Base-by-base conservation (phyloP, 805 yeast genomes). In the Saccharomycopsis guyanensis region DNA sequence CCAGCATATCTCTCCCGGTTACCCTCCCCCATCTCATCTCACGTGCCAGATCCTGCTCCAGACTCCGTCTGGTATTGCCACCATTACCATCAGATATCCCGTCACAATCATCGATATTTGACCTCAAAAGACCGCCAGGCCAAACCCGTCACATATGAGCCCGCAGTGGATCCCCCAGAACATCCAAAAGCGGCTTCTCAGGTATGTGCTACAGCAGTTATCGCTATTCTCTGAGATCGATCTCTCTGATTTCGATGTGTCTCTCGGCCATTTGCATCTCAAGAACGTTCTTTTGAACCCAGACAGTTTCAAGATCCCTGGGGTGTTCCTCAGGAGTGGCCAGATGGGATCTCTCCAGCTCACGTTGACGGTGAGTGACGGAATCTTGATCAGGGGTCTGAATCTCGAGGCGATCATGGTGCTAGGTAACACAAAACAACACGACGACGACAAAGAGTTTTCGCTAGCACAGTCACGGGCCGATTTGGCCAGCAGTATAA, bases 181-280 rank as follows among this genome's bases (percentile, higher is more conserved):
- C 62, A 70, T 89, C 36, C 96, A 88, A 57, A 83, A 85, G 64
- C 70, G 95, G 55, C 73, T 88, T 33, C 73, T 89, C 37, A 76
- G 84, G 37, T 87, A 86, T 61, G 76, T 88, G 3, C 72, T 89
- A 22, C 86, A 84, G 59, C 91, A 86, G 62, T 74, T 88, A 38
- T 78, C 89, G 13, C 65, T 89, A 36, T 86, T 89, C 57, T 83
- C 95, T 1, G 84, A 82, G 54, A 74, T 88, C 19, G 94, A 88
- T 60, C 68, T 87, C 16, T 82, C 87, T 16, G 83, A 87, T 58
- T 61, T 89, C 44, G 93, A 87, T 57, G 87, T 89, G 0, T 80
- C 94, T 3, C 65, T 86, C 18, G 85, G 86, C 1, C 64, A 66
- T 61, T 72, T 71, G 60, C 69, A 66, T 48, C 71, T 75, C 15